Base-by-base conservation (phyloP, 2,329 filamentous ascomycete species). In the Curvularia lunata region DNA sequence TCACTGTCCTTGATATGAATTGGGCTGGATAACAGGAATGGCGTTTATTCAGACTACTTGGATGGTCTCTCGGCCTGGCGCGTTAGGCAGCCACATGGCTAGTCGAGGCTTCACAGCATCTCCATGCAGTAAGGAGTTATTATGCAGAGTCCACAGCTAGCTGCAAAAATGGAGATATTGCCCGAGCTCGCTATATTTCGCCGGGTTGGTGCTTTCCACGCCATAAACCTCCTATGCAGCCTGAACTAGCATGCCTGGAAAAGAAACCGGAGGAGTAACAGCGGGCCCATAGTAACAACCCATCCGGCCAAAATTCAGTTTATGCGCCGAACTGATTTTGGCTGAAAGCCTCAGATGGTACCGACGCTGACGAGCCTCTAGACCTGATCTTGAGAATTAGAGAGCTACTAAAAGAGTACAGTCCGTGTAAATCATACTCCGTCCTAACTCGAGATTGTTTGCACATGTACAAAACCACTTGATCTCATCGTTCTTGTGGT, bases 151-250 rank as follows among this genome's bases (percentile, higher is more conserved):
- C 56, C 59, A 1, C 54, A 40, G 5, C 37, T 64, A 1, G 48
- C 62, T 5, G 52, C 32, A 0, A 25, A 42, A 4, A 64, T 63
- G n/a, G 54, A 25, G 3, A 16, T 42, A 1, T 28, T 19, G 0
- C 59, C 62, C 10, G 54, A 60, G 23, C 48, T 47, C 4, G 28
- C 27, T 13, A 55, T 62, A 12, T 62, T 58, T 23, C 56, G 59
- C 3, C 47, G 52, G 5, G 62, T 64, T 23, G 43, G 42, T 7
- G 54, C 52, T 9, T 46, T 64, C 5, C 62, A 64, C 32, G 53
- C 59, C 13, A 48, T 45, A 1, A 63, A 61, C 10, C 34, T 61
- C 3, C 32, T 61, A 25, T 54, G 19, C 58, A 63, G 16, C 30
- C 49, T 9, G 58, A 63, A 16, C 38, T 63, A 0, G 25, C 27